Evolutionary conservation across 805 yeast species (phyloP), one percentile per base, ranked within the genome.

Genomic region (Starmerella roubikii): DNA sequence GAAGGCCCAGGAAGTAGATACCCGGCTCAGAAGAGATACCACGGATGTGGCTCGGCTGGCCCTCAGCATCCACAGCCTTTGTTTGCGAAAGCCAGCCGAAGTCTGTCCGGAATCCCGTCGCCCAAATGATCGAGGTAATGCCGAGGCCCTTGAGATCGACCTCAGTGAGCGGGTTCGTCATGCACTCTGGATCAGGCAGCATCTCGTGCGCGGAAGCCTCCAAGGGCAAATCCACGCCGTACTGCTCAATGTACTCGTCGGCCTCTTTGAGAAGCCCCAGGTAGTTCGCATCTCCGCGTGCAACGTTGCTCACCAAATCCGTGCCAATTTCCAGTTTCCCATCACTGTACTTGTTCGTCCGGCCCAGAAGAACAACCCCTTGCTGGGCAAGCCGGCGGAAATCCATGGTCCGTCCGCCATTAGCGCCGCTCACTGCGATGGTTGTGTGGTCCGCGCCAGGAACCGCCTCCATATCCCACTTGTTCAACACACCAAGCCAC

Each of bases 401-500:
- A 24, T 44, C 50, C 42, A 46, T 46, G 9, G 49, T 45, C 10
- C 23, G 24, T 6, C 49, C 49, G n/a, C 49, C 49, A 11, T 35
- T 23, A 12, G 49, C 49, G 2, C 49, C 49, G 23, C 49, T 45
- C 11, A 45, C 49, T 10, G 49, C 49, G 33, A 45, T 45, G 1
- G 49, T 45, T 2, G 47, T 42, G 37, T 45, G 49, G 12, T 26
- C 34, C 3, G 42, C 31, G 16, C 27, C 37, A 2, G 42, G 38
- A 22, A 16, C 16, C 4, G 43, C 35, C 31, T 45, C 49, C 39
- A 32, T 30, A 21, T 45, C 49, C 49, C 49, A 45, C 39, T 38
- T 34, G 31, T 45, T 45, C 30, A 45, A 31, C 13, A 45, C 49
- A 4, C 47, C 49, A 6, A 45, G 42, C 49, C 49, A 45, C 49